phyloP scores from a whole-genome alignment of 805 yeast species.

The Pichia paraexigua region DNA sequence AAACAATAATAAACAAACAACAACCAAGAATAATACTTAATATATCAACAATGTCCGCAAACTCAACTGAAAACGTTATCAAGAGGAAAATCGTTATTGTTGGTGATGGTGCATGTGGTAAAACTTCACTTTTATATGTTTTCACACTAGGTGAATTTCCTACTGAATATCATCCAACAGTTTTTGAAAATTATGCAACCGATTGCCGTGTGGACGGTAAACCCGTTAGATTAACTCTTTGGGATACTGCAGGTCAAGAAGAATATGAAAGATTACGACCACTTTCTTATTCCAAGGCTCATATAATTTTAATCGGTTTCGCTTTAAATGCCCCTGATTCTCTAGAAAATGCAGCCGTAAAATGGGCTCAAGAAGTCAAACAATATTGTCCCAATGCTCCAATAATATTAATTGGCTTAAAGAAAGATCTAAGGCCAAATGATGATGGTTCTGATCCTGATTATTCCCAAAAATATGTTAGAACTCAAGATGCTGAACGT shows the following conservation, averaged over 20 bases:
- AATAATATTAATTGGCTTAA: conserved; percentile 70
- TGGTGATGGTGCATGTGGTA: conserved; percentile 95
- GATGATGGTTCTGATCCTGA: conserved; percentile 28
- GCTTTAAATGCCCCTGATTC: conserved; percentile 83
- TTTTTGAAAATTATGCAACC: conserved; percentile 88
- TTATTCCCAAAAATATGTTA: conserved; percentile 40
- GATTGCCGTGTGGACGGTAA: conserved; percentile 93
- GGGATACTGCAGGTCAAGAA: conserved; percentile 98
- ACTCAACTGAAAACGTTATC: conserved; percentile 26
- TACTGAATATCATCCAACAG: conserved; percentile 88
- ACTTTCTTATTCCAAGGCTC: conserved; percentile 78
- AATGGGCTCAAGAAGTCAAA: conserved; percentile 82
- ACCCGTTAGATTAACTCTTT: conserved; percentile 75
- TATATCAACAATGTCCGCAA: background rate
- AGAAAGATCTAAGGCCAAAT: conserved; percentile 62
- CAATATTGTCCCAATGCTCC: conserved; percentile 79
- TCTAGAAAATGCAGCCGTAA: conserved; percentile 67
- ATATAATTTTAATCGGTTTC: conserved; percentile 78
- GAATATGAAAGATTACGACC: conserved; percentile 90
- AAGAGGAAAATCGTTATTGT: conserved; percentile 80
- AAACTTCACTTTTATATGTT: conserved; percentile 82
- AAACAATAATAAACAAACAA: background rate
- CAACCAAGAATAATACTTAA: background rate
- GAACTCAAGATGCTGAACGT: conserved; percentile 50
- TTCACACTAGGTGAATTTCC: conserved; percentile 92